Evolutionary conservation across 129 eudicot genomes (phyloP), one percentile per base, ranked within the genome.

Genomic region (Cynara cardunculus): DNA sequence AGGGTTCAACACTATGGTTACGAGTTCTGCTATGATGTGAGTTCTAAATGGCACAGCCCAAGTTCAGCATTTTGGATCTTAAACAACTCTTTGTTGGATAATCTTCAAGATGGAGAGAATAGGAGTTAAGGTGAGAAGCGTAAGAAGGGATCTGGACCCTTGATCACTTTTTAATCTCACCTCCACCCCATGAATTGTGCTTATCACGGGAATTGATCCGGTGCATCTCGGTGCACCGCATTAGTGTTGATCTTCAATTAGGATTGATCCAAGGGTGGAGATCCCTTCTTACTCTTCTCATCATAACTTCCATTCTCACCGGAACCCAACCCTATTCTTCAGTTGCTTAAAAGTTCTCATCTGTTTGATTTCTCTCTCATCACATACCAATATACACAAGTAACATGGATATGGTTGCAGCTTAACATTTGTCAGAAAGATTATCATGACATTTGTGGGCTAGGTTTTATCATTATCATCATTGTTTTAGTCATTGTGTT

Each of bases 1-100:
- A 90, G 99, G 84, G 99, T 95, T 83, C 99, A 95, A 85, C 97
- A 95, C 78, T 90, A 95, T 56, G 99, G 99, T 41, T 95, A 90
- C 70, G 99, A 92, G 80, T 95, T 95, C 75, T 68, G 92, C 86
- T 95, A 95, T 81, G 85, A 87, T 78, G 99, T 95, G 85, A 88
- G 88, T 82, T 72, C 32, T 64, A 61, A 62, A 34, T 24, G 44
- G 56, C 32, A n/a, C 53, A 73, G 59, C 5, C 32, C 56, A 41
- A 27, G 10, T 66, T 18, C 16, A 44, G 13, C 25, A 19, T 66
- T 21, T 66, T 66, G 56, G 3, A 12, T 41, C 69, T 41, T 25
- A 59, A 32, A 32, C 9, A 44, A 3, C 74, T 39, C 6, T 74
- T 67, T 82, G 44, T 65, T 30, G 13, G 75, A 44, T 41, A 34